Conservation (phyloP, 2,329 filamentous ascomycete species). For the Curvularia hawaiiensis region DNA sequence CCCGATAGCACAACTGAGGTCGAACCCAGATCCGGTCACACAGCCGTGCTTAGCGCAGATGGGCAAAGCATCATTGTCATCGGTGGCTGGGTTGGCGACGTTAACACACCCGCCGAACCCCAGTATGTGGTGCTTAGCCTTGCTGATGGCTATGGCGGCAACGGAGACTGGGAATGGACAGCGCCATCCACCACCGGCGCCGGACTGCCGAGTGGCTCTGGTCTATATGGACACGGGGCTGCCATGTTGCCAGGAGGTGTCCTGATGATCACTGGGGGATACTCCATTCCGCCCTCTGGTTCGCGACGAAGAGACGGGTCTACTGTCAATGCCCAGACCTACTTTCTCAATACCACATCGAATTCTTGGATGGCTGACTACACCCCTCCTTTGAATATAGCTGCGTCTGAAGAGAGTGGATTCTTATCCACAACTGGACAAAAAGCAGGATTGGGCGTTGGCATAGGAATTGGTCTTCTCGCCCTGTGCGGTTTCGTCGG, state of each 20-base stretch:
- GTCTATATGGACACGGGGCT: constrained; percentile 66
- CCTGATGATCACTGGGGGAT: constrained; percentile 67
- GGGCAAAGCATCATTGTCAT: constrained; percentile 78
- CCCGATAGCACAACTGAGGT: constrained; percentile 58
- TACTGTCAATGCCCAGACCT: constrained; percentile 52
- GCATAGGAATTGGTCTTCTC: constrained; percentile 52
- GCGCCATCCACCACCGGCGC: constrained; percentile 58
- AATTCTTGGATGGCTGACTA: constrained; percentile 64
- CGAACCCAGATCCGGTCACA: constrained; percentile 88
- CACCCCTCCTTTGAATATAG: constrained; percentile 50
- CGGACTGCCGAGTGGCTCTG: constrained; percentile 51
- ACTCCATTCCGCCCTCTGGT: constrained; percentile 52
- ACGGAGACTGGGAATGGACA: constrained; percentile 70
- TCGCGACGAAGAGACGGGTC: constrained; percentile 45
- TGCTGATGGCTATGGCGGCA: constrained; percentile 71
- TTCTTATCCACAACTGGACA: constrained; percentile 51
- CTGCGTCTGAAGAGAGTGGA: constrained; percentile 28
- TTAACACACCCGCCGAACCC: constrained; percentile 75
- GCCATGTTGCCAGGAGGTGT: constrained; percentile 65
- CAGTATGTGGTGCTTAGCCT: constrained; percentile 80
- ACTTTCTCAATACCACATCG: constrained; percentile 67
- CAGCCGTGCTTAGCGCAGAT: constrained; percentile 78
- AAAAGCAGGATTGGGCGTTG: constrained; percentile 53
- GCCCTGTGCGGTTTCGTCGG: constrained; percentile 49
- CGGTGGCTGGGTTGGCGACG: constrained; percentile 91